Percentiles rank a stretch among this genome's conserved stretches.
These are phyloP conservation scores for Paramarasmius palmivorus DNA, from an alignment of 1,284 basidiomycete species.

Conservation along the genomic window DNA sequence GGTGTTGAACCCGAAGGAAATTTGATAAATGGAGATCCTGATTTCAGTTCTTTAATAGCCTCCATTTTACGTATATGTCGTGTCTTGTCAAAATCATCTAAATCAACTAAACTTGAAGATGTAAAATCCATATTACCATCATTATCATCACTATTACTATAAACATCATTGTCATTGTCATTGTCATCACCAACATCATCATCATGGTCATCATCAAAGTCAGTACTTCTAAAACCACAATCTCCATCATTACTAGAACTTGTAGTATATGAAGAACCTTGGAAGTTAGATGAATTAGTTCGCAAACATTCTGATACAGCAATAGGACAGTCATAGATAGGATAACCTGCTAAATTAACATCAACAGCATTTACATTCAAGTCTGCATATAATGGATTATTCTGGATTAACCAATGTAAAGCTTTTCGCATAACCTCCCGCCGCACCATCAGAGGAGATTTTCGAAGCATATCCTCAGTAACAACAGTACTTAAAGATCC, in stretches of 20 bases:
- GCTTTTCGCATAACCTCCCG: not conserved
- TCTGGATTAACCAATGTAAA: not conserved
- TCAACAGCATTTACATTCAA: not conserved
- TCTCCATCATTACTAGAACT: too few species aligned
- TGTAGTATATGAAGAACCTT: not conserved
- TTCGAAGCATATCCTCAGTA: not conserved
- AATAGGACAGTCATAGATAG: not conserved
- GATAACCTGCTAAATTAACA: not conserved
- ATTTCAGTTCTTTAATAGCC: conserved; percentile 1
- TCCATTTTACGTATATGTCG: conserved; percentile 6
- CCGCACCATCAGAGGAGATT: not conserved
- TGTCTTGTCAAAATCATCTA: too few species aligned
- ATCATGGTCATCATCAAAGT: too few species aligned
- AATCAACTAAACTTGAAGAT: not conserved
- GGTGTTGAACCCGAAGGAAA: not conserved
- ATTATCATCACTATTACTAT: not conserved
- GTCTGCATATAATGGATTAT: conserved; percentile 5
- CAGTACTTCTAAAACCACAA: too few species aligned
- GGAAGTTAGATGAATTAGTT: not conserved
- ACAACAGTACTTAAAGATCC: not conserved
- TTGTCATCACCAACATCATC: not conserved
- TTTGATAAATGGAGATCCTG: not conserved
- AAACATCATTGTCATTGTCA: not conserved
- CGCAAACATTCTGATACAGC: not conserved
- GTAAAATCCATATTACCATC: not conserved